Evolutionary conservation across 345 rosid species (phyloP).

Genomic region (Bruguiera parviflora): DNA sequence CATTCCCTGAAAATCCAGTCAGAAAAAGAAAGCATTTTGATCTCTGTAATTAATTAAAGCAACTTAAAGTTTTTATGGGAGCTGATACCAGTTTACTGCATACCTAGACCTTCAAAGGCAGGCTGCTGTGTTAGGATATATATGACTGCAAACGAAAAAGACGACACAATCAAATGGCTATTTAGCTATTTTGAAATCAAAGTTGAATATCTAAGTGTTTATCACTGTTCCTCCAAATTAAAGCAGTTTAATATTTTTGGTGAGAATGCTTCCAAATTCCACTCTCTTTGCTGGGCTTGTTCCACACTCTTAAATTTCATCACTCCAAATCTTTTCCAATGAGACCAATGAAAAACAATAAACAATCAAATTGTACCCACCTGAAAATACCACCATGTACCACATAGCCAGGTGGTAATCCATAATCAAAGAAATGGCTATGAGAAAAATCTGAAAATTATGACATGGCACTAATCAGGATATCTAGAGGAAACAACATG

Average conservation of each 20-base stretch:
- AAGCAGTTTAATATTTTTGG: neutral
- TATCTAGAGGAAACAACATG: conserved; percentile 2
- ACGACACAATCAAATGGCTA: conserved; percentile 1
- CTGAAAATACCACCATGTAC: conserved; percentile 58
- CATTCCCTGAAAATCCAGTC: conserved; percentile 43
- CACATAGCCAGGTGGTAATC: conserved; percentile 77
- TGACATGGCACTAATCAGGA: conserved; percentile 14
- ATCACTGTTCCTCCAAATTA: neutral
- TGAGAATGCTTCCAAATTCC: no score
- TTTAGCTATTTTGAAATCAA: neutral
- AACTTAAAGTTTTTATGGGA: neutral
- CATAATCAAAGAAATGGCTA: conserved; percentile 53
- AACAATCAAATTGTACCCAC: conserved; percentile 24
- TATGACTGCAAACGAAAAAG: conserved; percentile 44
- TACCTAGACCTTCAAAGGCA: conserved; percentile 63
- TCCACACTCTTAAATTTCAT: no score
- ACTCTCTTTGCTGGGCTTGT: no score
- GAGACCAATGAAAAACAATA: neutral
- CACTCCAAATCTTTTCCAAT: no score
- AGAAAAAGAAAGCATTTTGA: neutral
- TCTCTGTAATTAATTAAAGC: neutral
- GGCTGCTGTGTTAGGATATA: conserved; percentile 71
- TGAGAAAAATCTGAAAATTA: conserved; percentile 59
- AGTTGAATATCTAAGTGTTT: neutral
- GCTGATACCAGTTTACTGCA: conserved; percentile 10